Base-by-base conservation (phyloP, 1,284 basidiomycete species). In the Pseudozyma flocculosa region DNA sequence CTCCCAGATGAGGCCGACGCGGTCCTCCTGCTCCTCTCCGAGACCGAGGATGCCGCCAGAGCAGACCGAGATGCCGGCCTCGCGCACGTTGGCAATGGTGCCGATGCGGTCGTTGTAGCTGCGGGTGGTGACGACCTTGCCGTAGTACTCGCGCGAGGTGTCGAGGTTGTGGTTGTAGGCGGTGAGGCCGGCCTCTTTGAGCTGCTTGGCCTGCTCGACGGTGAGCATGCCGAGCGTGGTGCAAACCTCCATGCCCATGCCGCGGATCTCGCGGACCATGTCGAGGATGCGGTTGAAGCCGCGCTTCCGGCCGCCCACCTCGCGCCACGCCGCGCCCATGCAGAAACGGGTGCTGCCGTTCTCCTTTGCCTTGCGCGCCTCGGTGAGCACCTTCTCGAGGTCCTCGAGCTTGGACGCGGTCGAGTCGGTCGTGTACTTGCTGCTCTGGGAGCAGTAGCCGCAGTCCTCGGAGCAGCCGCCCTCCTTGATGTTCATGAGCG, bases 251-350 rank as follows among this genome's bases (percentile, higher is more conserved):
- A 81, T 79, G 36, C 79, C 79, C 70, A 80, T 76, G 2, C 76
- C 80, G 3, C 59, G 84, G 81, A 75, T 80, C 54, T 84, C 84
- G 44, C 75, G 79, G 42, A 98, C 94, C 93, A 97, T 98, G 63
- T 86, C 83, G 57, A 98, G 81, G 73, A 98, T 97, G 68, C 87
- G 85, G 78, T 96, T 89, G 72, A 98, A 98, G 1, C 93, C 93
- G 45, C 89, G 84, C 80, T 96, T 97, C 62, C 91, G 85, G 3
- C 94, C 93, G 24, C 89, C 87, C 43, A 97, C 84, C 79, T 96
- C 94, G 66, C 94, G 83, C 94, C 94, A 98, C n/a, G 94, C 94
- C 4, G 94, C 93, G 51, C 94, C 94, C 94, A 97, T 97, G 80
- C 94, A 98, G 82, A 97, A 97, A 22, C 94, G 84, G 19, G 94